Percentiles rank a stretch among this genome's conserved stretches.
These are phyloP conservation scores for Carex sylvatica DNA, from an alignment of 202 grass and related monocot species.

Conservation along the genomic window DNA sequence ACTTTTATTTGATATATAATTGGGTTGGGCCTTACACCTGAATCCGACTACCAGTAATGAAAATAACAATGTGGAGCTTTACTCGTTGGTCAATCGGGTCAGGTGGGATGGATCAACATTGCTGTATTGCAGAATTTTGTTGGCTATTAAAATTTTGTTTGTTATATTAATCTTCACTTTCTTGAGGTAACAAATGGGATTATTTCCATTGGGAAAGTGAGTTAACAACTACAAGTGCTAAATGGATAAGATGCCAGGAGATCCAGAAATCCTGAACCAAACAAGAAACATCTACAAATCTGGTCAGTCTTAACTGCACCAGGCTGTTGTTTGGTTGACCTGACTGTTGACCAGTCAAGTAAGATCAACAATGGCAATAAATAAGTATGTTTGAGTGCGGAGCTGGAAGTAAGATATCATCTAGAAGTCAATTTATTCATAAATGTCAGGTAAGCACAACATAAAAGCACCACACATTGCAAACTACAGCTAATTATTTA, in stretches of 20 bases:
- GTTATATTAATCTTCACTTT: background rate
- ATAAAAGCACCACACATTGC: background rate
- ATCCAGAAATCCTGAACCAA: background rate
- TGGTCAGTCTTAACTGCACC: background rate
- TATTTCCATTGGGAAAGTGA: background rate
- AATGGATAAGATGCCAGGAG: background rate
- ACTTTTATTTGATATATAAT: conserved; percentile 7
- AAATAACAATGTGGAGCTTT: background rate
- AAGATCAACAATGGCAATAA: background rate
- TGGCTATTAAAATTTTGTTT: background rate
- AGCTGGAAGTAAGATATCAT: background rate
- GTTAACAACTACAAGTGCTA: background rate
- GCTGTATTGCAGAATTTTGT: background rate
- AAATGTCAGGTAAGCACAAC: background rate
- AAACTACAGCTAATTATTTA: background rate
- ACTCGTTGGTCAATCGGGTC: background rate
- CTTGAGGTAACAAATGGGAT: background rate
- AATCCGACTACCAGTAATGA: background rate
- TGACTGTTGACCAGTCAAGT: background rate
- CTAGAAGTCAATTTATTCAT: background rate
- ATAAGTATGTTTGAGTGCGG: background rate
- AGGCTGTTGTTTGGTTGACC: conserved; percentile 1
- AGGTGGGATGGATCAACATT: background rate
- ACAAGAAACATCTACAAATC: background rate
- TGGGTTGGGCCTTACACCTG: background rate